Evolutionary conservation across 805 yeast species (phyloP).

Genomic region (Blastobotrys muscicola): DNA sequence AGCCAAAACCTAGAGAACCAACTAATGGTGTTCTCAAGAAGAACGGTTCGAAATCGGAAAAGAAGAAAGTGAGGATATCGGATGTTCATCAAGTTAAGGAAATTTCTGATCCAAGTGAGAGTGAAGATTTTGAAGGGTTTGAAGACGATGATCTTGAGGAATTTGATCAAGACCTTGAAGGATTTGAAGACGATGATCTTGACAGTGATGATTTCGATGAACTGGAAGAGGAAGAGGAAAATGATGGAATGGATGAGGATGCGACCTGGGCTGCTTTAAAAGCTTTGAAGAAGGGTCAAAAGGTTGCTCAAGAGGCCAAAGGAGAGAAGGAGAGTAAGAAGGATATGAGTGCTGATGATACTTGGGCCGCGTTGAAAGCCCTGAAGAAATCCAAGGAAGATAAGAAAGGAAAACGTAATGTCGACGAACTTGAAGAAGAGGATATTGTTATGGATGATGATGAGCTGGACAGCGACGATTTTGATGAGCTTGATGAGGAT

Average conservation of each 20-base stretch:
- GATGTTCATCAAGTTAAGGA: background rate
- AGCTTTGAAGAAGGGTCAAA: background rate
- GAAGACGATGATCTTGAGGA: constrained; percentile 9
- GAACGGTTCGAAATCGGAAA: background rate
- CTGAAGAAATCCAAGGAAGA: constrained; percentile 13
- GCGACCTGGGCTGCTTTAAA: constrained; percentile 25
- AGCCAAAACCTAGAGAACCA: background rate
- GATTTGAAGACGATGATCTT: constrained; percentile 10
- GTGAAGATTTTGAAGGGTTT: constrained; percentile 18
- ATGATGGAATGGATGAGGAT: constrained; percentile 10
- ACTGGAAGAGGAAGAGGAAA: constrained; percentile 18
- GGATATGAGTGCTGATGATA: constrained; percentile 18
- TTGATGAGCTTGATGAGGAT: constrained; percentile 9
- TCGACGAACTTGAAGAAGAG: background rate
- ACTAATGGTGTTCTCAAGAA: constrained; percentile 1
- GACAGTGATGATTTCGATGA: constrained; percentile 6
- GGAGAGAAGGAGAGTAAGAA: constrained; percentile 10
- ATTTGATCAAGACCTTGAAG: constrained; percentile 22
- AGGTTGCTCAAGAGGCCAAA: no score
- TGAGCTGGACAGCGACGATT: constrained; percentile 1
- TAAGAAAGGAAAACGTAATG: no score
- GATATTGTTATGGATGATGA: constrained; percentile 16
- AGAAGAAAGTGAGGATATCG: background rate
- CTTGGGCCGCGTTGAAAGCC: constrained; percentile 20
- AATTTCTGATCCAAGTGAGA: constrained; percentile 14